Base-by-base conservation (phyloP, 2,329 filamentous ascomycete species). In the Colletotrichum agaves region DNA sequence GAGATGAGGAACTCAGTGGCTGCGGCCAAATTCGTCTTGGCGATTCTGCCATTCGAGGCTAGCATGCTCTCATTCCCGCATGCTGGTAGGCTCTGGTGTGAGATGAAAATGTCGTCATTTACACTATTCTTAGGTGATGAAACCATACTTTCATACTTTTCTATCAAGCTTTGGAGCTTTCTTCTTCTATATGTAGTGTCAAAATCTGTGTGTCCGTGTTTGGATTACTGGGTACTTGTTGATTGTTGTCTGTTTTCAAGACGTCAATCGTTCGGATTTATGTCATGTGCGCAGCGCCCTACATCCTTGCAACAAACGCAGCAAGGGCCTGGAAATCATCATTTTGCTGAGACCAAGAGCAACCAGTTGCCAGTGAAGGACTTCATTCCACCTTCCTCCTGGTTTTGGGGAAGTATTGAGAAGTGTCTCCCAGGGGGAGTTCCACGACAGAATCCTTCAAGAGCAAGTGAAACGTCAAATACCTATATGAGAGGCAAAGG, bases 361-460 rank as follows among this genome's bases (percentile, higher is more conserved):
- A 27, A 27, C 6, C 6, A 27, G 8, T 27, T 27, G 27, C 27
- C 6, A 27, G 1, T 1, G 27, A 27, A 27, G 13, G 8, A 5
- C 2, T 15, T 37, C n/a, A 57, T 23, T 58, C 57, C 5, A 23
- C 19, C 11, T 56, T 59, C 59, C 67, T 70, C 3, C 67, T 55
- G 1, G 58, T 65, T 61, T 73, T 74, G 19, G 62, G 61, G 56
- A 75, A 74, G 21, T 73, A 75, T 4, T 70, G 52, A 11, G 73
- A 72, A 0, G 73, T 74, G 12, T 75, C 70, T 7, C 73, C 74
- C 0, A 75, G 69, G 0, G 73, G 73, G 1, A 75, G 43, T 37
- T 75, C 72, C 3, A 72, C 19, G 6, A 73, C 27, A 1, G 72
- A 70, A 21, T 75, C 74, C 23, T 72, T 72, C 13, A 75, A 61